Conservation (phyloP, 1,284 basidiomycete genomes). For the Apiotrichum akiyoshidainum region DNA sequence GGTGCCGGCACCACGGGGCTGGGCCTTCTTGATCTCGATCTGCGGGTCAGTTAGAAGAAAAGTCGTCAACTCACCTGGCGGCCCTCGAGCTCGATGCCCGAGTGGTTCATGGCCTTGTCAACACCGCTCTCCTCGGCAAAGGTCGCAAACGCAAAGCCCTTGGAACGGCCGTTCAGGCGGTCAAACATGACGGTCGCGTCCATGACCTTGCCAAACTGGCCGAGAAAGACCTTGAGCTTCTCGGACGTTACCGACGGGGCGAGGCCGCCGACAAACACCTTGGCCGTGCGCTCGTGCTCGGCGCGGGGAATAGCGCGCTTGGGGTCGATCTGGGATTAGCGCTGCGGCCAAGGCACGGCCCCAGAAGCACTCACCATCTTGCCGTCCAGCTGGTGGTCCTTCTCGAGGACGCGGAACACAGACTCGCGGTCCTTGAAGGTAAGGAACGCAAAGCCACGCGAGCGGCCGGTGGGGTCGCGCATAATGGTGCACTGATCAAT, state of each 20-base stretch:
- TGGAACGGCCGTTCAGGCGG: slow-evolving; percentile 88
- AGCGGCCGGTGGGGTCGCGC: slow-evolving; percentile 85
- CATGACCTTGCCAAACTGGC: slow-evolving; percentile 82
- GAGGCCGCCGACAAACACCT: slow-evolving; percentile 93
- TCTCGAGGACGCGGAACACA: slow-evolving; percentile 83
- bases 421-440: slow-evolving; percentile 83
- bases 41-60: slow-evolving; percentile 43
- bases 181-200: slow-evolving; percentile 99
- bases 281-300: slow-evolving; percentile 85
- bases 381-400: slow-evolving; percentile 85
- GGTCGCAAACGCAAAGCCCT: slow-evolving; percentile 97
- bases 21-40: slow-evolving; percentile 93
- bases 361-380: slow-evolving; percentile 69
- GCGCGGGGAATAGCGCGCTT: slow-evolving; percentile 96
- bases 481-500: slow-evolving; percentile 92
- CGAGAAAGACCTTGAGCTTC: slow-evolving; percentile 86
- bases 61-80: slow-evolving; percentile 64
- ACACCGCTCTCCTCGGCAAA: slow-evolving; percentile 83
- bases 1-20: slow-evolving; percentile 61
- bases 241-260: slow-evolving; percentile 88
- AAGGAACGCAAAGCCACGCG: slow-evolving; percentile 89
- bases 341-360: slow-evolving; percentile 2
- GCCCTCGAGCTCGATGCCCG: slow-evolving; percentile 85
- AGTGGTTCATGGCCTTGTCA: slow-evolving; percentile 76
- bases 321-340: slow-evolving; percentile 80